Conservation (phyloP, 495 filamentous ascomycete species). For the Aspergillus bertholletiae region DNA sequence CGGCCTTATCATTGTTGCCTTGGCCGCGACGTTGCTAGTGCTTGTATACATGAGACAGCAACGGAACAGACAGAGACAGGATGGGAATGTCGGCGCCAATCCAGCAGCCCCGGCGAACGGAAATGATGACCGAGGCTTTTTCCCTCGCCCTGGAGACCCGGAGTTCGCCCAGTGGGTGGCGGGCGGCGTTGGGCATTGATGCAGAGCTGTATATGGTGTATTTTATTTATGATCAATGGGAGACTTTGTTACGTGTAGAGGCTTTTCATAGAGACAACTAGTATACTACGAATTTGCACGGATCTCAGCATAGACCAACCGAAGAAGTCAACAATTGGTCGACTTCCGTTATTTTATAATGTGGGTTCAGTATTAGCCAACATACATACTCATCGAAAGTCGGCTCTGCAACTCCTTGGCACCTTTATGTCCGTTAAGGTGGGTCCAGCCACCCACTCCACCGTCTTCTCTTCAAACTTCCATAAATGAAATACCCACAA, state of each 20-base stretch:
- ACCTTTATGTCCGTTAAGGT: not conserved
- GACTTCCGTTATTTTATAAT: too few relatives aligned
- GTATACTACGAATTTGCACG: not conserved
- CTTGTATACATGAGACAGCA: conserved; percentile 83
- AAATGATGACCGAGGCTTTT: conserved; percentile 62
- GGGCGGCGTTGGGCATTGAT: conserved; percentile 72
- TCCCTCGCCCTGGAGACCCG: conserved; percentile 69
- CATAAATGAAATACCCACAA: too few relatives aligned
- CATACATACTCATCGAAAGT: too few relatives aligned
- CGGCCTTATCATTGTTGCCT: conserved; percentile 73
- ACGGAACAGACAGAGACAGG: conserved; percentile 56
- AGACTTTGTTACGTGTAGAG: not conserved
- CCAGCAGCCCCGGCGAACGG: conserved; percentile 33
- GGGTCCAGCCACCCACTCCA: too few relatives aligned
- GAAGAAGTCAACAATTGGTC: too few relatives aligned
- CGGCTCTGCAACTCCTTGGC: too few relatives aligned
- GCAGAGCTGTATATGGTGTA: conserved; percentile 12
- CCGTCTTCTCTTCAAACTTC: not conserved
- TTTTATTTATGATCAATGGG: conserved; percentile 9
- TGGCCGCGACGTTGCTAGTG: conserved; percentile 70
- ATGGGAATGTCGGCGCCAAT: conserved; percentile 34
- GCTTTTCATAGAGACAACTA: not conserved
- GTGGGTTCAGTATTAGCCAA: too few relatives aligned
- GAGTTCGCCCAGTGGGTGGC: conserved; percentile 70
- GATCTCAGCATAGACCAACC: too few relatives aligned